Conservation (phyloP, 78 protist genomes). For the Carpediemonas membranifera region DNA sequence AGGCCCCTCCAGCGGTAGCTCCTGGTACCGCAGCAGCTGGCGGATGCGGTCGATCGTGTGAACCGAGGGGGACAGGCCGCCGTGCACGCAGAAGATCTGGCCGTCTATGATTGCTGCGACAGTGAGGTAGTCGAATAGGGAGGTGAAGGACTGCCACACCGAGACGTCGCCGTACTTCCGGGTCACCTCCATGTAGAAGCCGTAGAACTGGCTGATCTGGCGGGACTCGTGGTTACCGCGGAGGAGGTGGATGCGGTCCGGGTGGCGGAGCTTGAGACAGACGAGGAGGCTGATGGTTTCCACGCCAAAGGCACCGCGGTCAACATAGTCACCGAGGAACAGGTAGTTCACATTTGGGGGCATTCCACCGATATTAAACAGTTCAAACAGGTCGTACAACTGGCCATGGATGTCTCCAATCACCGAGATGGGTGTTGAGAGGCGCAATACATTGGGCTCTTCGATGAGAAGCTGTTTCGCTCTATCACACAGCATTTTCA, state of each 20-base stretch:
- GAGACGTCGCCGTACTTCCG: not conserved
- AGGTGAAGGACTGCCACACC: not conserved
- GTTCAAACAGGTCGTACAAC: constrained; percentile 15
- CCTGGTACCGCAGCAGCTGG: not conserved
- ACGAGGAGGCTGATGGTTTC: constrained; percentile 33
- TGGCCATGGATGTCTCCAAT: constrained; percentile 35
- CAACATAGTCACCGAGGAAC: constrained; percentile 38
- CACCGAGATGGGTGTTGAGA: constrained; percentile 7
- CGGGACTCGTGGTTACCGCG: constrained; percentile 26
- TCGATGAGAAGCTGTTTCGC: no score
- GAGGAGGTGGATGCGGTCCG: not conserved
- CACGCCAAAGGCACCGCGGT: constrained; percentile 28
- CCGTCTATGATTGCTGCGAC: not conserved
- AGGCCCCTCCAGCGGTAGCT: not conserved
- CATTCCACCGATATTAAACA: constrained; percentile 6
- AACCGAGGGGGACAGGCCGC: not conserved
- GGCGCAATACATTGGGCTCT: not conserved
- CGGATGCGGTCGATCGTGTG: not conserved
- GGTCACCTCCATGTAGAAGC: not conserved
- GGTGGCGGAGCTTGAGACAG: constrained; percentile 20
- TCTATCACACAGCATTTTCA: no score
- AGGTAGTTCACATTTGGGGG: constrained; percentile 3
- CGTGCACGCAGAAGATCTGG: not conserved
- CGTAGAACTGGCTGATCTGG: not conserved
- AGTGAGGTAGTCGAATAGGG: not conserved